Base-by-base conservation (phyloP, 176 grass and related monocot species). In the Otatea glauca region DNA sequence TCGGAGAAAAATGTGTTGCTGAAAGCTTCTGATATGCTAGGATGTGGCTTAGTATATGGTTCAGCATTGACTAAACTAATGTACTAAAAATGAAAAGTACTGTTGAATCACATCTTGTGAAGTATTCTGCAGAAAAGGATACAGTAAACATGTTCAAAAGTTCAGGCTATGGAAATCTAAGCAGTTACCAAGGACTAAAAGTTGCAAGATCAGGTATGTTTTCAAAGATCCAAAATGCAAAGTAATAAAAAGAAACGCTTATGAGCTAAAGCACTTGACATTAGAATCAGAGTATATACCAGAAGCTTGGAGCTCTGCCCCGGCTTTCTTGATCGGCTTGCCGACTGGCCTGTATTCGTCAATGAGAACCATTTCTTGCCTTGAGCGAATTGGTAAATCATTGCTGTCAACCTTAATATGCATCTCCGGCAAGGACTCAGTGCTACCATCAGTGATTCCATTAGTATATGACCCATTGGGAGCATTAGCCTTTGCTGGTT, bases 251-350 rank as follows among this genome's bases (percentile, higher is more conserved):
- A 43, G 41, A 9, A 83, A 45, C 10, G 68, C 4, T 55, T 49
- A 8, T 49, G 63, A 44, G 34, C 3, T 72, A 45, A 58, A 81
- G 25, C 17, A 54, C 27, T 21, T 29, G 20, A 32, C 10, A 37
- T 70, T 80, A 14, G 15, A 63, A 50, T 70, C 37, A 56, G 78
- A 79, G 49, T 85, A 37, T n/a, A 74, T 97, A 97, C 95, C 95
- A 71, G 95, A 97, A 77, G 95, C 95, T 89, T 97, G 95, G 24
- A 92, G 74, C 83, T 94, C 95, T 48, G 78, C 92, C 56, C 90
- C 92, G 15, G 77, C 50, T 88, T 97, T 94, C 75, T 83, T 91
- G 25, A 86, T 92, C 17, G 95, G 90, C 5, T 88, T 86, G 21
- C 95, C 95, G 12, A 94, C 84, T 20, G 95, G 95, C 82, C 83